Evolutionary conservation across 1,284 basidiomycete species (phyloP), one percentile per base, ranked within the genome.

Genomic region (Ustilago loliicola): DNA sequence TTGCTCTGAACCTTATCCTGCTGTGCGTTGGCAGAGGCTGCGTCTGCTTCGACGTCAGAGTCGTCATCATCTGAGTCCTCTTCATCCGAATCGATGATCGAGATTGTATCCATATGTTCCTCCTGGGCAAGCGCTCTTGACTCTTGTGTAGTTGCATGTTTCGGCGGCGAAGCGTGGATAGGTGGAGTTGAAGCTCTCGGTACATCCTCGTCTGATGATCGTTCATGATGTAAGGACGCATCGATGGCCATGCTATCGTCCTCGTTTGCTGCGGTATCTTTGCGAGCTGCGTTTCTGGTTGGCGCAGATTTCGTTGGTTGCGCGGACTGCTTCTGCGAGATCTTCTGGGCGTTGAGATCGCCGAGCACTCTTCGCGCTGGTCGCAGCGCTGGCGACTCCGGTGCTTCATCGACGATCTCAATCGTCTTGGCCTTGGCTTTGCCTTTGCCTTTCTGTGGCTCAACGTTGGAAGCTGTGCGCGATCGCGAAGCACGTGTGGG

Each of bases 161-260:
- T 68, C 25, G 51, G 59, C 21, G 66, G 66, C 10, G 74, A 67
- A 5, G 65, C 52, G 10, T 52, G 38, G 2, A 30, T 21, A 32
- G 75, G 74, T n/a, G 74, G 75, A 15, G 75, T 77, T 1, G 75
- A 77, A 30, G 70, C 75, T 30, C 75, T 54, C 3, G 75, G 75
- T n/a, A 70, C 52, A n/a, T 23, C 21, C 27, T 60, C 53, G n/a
- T 56, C 57, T 25, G 38, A 25, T n/a, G 58, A 53, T n/a, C 23
- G 25, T 9, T 32, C 50, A 13, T 29, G 36, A 21, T 34, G 61
- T 21, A 58, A 5, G 0, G 66, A 59, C 1, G 48, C 30, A 30
- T 77, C 69, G 27, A 66, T 47, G 10, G 56, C 70, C 66, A 73
- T 73, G 63, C 72, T 75, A 23, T 79, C 72, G 32, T 75, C 77